Conservation (phyloP, 2,329 filamentous ascomycete genomes). For the Penicillium sp. region DNA sequence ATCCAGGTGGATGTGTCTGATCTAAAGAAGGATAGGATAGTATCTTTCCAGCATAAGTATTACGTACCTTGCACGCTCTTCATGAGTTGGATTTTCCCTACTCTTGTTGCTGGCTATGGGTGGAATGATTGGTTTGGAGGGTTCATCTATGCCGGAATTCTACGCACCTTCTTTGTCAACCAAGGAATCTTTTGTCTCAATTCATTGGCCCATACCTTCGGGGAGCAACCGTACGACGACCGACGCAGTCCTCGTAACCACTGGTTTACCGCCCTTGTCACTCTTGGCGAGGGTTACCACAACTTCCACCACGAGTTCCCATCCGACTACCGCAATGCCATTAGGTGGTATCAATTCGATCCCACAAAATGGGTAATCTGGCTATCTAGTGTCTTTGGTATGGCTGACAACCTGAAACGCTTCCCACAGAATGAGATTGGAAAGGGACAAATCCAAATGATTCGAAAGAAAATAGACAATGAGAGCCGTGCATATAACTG, state of each 20-base stretch:
- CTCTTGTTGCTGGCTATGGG: conserved; percentile 67
- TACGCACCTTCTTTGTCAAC: conserved; percentile 85
- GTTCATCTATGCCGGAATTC: conserved; percentile 78
- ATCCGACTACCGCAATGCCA: conserved; percentile 87
- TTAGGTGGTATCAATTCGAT: conserved; percentile 87
- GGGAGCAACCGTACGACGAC: conserved; percentile 89
- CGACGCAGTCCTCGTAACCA: conserved; percentile 87
- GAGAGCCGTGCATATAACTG: conserved; percentile 78
- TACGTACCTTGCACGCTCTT: conserved; percentile 69
- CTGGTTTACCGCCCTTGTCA: conserved; percentile 78
- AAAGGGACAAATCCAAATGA: conserved; percentile 82
- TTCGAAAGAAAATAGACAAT: conserved; percentile 90
- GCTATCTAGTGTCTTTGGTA: conserved; percentile 76
- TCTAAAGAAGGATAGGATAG: conserved; percentile 78
- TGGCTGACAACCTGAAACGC: conserved; percentile 83
- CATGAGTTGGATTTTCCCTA: conserved; percentile 75
- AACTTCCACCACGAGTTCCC: conserved; percentile 97
- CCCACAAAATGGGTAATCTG: conserved; percentile 89
- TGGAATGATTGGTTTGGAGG: conserved; percentile 81
- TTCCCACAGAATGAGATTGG: conserved; percentile 91
- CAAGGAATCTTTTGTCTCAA: conserved; percentile 93
- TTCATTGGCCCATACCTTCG: conserved; percentile 84
- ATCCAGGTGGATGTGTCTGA: conserved; percentile 81
- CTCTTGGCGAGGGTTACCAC: conserved; percentile 85
- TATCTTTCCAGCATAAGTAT: conserved; percentile 83